Evolutionary conservation across 2,329 filamentous ascomycete genomes (phyloP).

Genomic region (Cytospora paraplurivora): DNA sequence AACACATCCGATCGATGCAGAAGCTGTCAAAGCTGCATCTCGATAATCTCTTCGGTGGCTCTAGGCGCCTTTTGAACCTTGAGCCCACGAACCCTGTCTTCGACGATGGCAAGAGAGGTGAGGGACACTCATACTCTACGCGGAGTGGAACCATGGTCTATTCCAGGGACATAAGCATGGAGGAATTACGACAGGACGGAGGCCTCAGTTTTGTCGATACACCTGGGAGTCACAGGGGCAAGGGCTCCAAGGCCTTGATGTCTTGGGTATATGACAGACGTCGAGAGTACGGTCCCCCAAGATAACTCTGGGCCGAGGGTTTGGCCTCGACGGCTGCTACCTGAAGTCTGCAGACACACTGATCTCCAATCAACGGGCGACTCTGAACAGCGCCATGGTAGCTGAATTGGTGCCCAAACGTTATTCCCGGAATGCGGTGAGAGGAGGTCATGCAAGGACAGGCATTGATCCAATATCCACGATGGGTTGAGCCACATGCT

Average conservation of each 20-base stretch:
- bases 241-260: conserved; percentile 4
- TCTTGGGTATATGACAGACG: conserved; percentile 9
- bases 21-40: conserved; percentile 6
- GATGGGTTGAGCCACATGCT: too few species aligned
- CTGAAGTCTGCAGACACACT: neutral
- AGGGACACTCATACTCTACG: neutral
- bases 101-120: neutral
- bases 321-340: neutral
- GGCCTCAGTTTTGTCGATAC: conserved; percentile 4
- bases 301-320: neutral
- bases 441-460: too few species aligned
- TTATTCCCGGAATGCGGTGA: too few species aligned
- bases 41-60: conserved; percentile 14
- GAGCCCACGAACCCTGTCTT: neutral
- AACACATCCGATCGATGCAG: neutral
- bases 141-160: conserved; percentile 9
- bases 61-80: conserved; percentile 12
- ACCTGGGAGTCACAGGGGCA: conserved; percentile 2
- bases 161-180: conserved; percentile 4
- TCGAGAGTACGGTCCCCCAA: conserved; percentile 1
- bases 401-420: too few species aligned
- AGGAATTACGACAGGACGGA: conserved; percentile 1
- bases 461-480: too few species aligned
- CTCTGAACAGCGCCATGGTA: too few species aligned
- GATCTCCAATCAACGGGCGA: neutral